Evolutionary conservation across 2,329 filamentous ascomycete genomes (phyloP).

Genomic region (Calonectria hawksworthii): DNA sequence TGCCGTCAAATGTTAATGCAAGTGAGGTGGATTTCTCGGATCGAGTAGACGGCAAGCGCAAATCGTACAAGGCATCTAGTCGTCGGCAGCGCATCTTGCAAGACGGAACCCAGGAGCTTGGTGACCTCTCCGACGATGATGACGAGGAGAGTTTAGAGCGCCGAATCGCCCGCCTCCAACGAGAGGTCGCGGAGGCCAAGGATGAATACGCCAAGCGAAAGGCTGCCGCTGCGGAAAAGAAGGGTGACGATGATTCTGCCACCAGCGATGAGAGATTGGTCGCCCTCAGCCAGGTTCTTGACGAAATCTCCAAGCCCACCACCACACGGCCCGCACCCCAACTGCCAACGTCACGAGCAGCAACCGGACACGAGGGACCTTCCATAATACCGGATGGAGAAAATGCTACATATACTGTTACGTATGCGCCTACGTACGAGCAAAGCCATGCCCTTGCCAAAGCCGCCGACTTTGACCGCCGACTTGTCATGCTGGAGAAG

Average conservation of each 20-base stretch:
- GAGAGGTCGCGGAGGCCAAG: conserved; percentile 84
- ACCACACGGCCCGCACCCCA: conserved; percentile 30
- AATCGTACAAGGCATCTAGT: conserved; percentile 84
- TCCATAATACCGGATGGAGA: conserved; percentile 37
- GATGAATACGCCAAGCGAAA: conserved; percentile 70
- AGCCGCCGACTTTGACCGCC: conserved; percentile 88
- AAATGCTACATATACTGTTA: conserved; percentile 72
- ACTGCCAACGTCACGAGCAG: conserved; percentile 23
- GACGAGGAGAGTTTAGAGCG: conserved; percentile 82
- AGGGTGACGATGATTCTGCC: conserved; percentile 65
- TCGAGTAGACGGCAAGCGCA: conserved; percentile 84
- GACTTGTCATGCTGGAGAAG: conserved; percentile 84
- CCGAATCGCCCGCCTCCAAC: conserved; percentile 84
- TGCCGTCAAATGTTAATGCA: conserved; percentile 81
- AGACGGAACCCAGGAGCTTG: conserved; percentile 76
- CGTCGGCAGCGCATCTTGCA: conserved; percentile 74
- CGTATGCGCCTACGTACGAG: conserved; percentile 74
- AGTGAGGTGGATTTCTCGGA: conserved; percentile 90
- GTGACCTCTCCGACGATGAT: conserved; percentile 81
- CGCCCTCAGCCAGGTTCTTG: conserved; percentile 79
- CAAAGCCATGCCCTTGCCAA: conserved; percentile 81
- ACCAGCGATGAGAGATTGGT: conserved; percentile 59
- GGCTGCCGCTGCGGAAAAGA: conserved; percentile 60
- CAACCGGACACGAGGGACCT: conserved; percentile 33
- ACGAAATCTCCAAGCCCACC: conserved; percentile 68